These are phyloP conservation scores for Thecaphora thlaspeos DNA, from an alignment of 1,284 basidiomycete genomes.

Conservation along the genomic window DNA sequence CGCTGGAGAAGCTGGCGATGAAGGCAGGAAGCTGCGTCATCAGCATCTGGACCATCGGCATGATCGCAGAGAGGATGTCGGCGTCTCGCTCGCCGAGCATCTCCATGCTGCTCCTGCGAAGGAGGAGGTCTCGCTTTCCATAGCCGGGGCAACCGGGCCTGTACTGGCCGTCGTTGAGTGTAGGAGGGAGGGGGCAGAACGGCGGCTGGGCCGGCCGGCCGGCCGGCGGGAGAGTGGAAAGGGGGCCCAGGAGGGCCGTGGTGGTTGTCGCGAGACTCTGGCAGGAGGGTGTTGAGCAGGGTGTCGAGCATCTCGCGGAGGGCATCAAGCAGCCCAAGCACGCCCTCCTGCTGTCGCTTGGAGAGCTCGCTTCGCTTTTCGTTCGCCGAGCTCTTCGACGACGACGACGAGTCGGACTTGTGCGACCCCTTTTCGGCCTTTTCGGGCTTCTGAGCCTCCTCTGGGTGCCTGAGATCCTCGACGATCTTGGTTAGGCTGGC, in stretches of 20 bases:
- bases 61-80: constrained; percentile 20
- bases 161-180: constrained; percentile 45
- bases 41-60: constrained; percentile 39
- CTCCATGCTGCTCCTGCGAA: constrained; percentile 17
- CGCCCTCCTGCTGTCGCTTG: constrained; percentile 15
- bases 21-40: constrained; percentile 8
- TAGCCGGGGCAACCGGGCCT: constrained; percentile 44
- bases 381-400: not conserved
- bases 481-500: constrained; percentile 30
- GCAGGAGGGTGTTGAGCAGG: constrained; percentile 42
- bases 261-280: constrained; percentile 31
- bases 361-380: not conserved
- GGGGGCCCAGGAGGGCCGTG: not conserved
- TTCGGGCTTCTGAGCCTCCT: constrained; percentile 1
- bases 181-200: constrained; percentile 34
- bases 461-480: constrained; percentile 9
- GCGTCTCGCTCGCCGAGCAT: constrained; percentile 25
- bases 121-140: constrained; percentile 32
- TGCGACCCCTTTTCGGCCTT: not conserved
- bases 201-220: constrained; percentile 6
- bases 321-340: constrained; percentile 27
- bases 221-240: too few relatives aligned
- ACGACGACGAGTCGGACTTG: too few relatives aligned
- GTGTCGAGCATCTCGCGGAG: constrained; percentile 39
- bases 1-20: not conserved